Base-by-base conservation (phyloP, 371 early-diverging fungal genomes). In the Actinomortierella ambigua region DNA sequence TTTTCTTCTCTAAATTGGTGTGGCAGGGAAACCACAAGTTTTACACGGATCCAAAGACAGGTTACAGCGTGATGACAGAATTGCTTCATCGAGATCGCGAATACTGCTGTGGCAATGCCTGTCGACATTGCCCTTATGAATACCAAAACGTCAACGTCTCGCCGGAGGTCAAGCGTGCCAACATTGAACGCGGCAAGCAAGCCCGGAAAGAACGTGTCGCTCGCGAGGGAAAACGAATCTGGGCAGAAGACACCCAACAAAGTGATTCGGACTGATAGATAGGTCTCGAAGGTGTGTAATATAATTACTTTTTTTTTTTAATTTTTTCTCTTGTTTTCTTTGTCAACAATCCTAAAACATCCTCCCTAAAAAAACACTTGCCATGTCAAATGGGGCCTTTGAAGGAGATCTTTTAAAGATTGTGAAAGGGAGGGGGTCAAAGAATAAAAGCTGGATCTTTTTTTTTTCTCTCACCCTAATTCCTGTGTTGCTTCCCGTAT, bases 41-140 rank as follows among this genome's bases (percentile, higher is more conserved):
- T 50, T 83, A 83, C 62, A 80, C 67, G 26, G 85, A 85, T 53
- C 85, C 85, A n/a, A 80, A 75, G 41, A 85, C 85, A 4, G 85
- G 85, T 2, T 85, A 83, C 64, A 59, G 70, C 2, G 83, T 82
- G 42, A 81, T 85, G 70, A 85, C 85, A 7, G 83, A 77, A 54
- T 61, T 81, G 23, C 67, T 71, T 39, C 85, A 85, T 57, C 43
- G 26, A 26, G 68, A 78, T 27, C 67, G 85, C 14, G 85, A 82
- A 27, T 82, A 83, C 63, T 85, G 85, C 62, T 85, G 85, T 58
- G 85, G 85, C 26, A 79, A 78, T 50, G 68, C 68, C 17, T 80
- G 82, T 61, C 79, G 85, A 3, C 85, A 84, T 57, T 84, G 85
- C 28, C 85, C 85, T 4, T 84, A 75, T 53, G 54, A 76, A 26